Evolutionary conservation across 2,329 filamentous ascomycete species (phyloP), one percentile per base, ranked within the genome.

Genomic region (Botryotinia calthae): DNA sequence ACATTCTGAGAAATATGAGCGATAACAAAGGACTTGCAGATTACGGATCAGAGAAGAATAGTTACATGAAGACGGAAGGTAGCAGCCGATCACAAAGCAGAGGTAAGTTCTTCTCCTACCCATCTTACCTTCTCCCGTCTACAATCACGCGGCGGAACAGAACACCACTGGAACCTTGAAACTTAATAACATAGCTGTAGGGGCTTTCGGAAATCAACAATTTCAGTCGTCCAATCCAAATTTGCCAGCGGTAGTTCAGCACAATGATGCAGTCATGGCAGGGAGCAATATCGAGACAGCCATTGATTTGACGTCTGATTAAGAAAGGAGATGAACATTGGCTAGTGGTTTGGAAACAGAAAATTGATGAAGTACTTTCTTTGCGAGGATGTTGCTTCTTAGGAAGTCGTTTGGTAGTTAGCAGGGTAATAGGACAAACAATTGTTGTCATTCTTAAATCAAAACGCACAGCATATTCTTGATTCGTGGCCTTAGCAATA

Each of bases 241-340:
- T 31, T 16, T 31, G 5, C 2, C 65, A 14, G 25, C 37, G n/a
- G 34, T 10, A 12, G 18, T 40, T 9, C 65, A 68, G 1, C 5
- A 14, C 1, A 12, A 42, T n/a, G 37, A 68, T 56, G 14, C 18
- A 56, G 4, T 56, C 10, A 42, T 56, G 18, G 34, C 54, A 44
- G 37, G 5, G 16, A 42, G n/a, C 18, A n/a, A 22, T 14, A 8
- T 10, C 2, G 48, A 44, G 25, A 42, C 25, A 40, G 31, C 44
- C 28, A 40, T 67, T 28, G 46, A 67, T 42, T 67, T 68, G 65
- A 56, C 65, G 5, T 56, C 48, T 25, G 48, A 68, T 44, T 56
- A n/a, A 68, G 48, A 3, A 56, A 16, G 18, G 5, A 1, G 9
- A 18, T 31, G n/a, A 20, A 10, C 16, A 2, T 56, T 42, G 18